Percentiles rank a stretch among this genome's conserved stretches.
Evolutionary conservation across 2,329 filamentous ascomycete genomes (phyloP).

Genomic region (Fusarium chuoi): DNA sequence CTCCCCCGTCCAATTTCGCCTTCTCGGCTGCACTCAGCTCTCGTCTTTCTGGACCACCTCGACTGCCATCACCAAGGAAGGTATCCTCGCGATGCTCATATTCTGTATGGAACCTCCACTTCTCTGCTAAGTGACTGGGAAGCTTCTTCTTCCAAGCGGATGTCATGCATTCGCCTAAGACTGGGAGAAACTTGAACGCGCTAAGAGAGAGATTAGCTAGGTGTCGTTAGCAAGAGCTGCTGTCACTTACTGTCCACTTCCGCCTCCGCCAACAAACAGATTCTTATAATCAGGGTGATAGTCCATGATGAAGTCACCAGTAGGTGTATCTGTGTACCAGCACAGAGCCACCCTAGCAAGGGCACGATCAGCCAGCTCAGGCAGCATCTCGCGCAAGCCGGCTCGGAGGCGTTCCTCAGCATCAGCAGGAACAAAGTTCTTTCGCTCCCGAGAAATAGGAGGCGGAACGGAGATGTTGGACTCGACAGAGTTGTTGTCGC

Average conservation of each 20-base stretch:
- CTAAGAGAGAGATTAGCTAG: not conserved
- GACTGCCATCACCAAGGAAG: constrained; percentile 33
- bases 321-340: constrained; percentile 38
- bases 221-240: accelerated
- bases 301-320: constrained; percentile 38
- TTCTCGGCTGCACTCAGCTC: constrained; percentile 10
- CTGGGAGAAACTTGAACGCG: constrained; percentile 36
- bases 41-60: constrained; percentile 26
- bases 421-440: constrained; percentile 28
- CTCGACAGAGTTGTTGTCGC: not conserved
- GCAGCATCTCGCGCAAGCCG: constrained; percentile 27
- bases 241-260: constrained; percentile 34
- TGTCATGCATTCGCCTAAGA: constrained; percentile 21
- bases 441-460: constrained; percentile 1
- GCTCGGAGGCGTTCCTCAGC: constrained; percentile 21
- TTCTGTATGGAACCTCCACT: constrained; percentile 30
- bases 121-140: constrained; percentile 10
- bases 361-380: constrained; percentile 26
- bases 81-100: constrained; percentile 18
- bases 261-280: constrained; percentile 27
- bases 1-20: not conserved
- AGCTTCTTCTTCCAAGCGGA: constrained; percentile 10
- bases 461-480: constrained; percentile 18
- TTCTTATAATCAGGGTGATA: constrained; percentile 37
- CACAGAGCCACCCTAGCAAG: constrained; percentile 21